phyloP scores from a whole-genome alignment of 1,139 yeast species.

The Blastobotrys indianensis region DNA sequence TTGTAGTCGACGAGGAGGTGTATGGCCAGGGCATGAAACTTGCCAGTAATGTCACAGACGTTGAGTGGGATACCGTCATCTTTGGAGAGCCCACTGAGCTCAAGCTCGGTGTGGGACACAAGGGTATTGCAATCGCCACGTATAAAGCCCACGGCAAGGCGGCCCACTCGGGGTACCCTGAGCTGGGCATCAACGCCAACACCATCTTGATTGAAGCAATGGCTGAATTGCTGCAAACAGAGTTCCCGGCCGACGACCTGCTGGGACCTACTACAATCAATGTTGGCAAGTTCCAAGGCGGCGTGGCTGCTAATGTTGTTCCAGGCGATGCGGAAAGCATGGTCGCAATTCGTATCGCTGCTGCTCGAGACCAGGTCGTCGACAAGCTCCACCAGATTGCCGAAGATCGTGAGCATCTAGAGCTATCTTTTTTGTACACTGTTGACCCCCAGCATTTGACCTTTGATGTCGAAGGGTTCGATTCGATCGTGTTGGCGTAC shows the following conservation, averaged over 20 bases:
- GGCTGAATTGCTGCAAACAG: slow-evolving; percentile 34
- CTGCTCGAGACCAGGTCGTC: slow-evolving; percentile 38
- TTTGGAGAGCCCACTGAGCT: slow-evolving; percentile 75
- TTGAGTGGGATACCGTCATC: slow-evolving; percentile 54
- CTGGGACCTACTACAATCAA: slow-evolving; percentile 61
- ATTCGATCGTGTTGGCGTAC: slow-evolving; percentile 49
- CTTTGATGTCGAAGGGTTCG: slow-evolving; percentile 59
- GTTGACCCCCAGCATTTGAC: slow-evolving; percentile 47
- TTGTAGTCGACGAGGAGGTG: slow-evolving; percentile 65
- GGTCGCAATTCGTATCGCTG: slow-evolving; percentile 51
- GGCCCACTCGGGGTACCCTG: slow-evolving; percentile 67
- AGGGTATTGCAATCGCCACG: slow-evolving; percentile 45
- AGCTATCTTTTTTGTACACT: slow-evolving; percentile 24
- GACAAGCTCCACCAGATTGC: slow-evolving; percentile 37
- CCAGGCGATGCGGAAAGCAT: slow-evolving; percentile 54
- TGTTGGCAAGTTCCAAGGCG: slow-evolving; percentile 53
- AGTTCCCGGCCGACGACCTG: slow-evolving; percentile 46
- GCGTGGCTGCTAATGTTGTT: slow-evolving; percentile 57
- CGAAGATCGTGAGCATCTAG: slow-evolving; percentile 25
- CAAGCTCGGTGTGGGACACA: slow-evolving; percentile 66
- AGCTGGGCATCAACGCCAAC: slow-evolving; percentile 59
- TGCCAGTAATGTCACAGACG: slow-evolving; percentile 39
- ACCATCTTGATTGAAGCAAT: slow-evolving; percentile 51
- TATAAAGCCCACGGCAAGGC: slow-evolving; percentile 51
- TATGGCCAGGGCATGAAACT: slow-evolving; percentile 56